Evolutionary conservation across 2,329 filamentous ascomycete species (phyloP).

Genomic region (Hymenoscyphus scutula): DNA sequence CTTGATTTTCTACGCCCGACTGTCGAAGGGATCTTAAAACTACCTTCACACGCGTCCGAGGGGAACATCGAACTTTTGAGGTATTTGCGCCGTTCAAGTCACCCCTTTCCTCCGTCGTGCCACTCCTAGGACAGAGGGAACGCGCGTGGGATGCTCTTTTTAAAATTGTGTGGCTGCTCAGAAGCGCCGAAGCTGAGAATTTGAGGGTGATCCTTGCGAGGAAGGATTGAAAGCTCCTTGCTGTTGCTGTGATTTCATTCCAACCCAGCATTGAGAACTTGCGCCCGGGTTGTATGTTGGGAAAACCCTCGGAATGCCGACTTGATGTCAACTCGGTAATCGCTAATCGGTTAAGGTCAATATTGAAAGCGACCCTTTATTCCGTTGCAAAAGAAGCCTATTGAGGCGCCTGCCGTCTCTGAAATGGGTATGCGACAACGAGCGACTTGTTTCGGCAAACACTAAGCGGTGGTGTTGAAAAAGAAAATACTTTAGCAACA

Average conservation of each 20-base stretch:
- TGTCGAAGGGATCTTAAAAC: neutral
- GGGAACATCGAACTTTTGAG: neutral
- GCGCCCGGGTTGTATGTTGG: neutral
- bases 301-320: no score
- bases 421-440: neutral
- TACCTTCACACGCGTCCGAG: neutral
- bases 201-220: neutral
- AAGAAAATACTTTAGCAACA: neutral
- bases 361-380: neutral
- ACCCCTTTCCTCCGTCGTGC: neutral
- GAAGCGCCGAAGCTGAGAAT: neutral
- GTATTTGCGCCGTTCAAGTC: neutral
- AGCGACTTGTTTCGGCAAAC: no score
- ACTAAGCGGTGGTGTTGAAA: neutral
- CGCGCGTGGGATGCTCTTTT: neutral
- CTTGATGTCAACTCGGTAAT: neutral
- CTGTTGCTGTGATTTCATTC: neutral
- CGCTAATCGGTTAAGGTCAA: neutral
- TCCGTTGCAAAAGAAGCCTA: neutral
- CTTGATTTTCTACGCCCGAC: neutral
- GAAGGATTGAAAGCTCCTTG: neutral
- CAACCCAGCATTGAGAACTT: neutral
- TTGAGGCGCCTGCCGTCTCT: neutral
- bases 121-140: neutral
- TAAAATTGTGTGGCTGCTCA: neutral